Base-by-base conservation (phyloP, 2,329 filamentous ascomycete genomes). In the Xylaria sp. region DNA sequence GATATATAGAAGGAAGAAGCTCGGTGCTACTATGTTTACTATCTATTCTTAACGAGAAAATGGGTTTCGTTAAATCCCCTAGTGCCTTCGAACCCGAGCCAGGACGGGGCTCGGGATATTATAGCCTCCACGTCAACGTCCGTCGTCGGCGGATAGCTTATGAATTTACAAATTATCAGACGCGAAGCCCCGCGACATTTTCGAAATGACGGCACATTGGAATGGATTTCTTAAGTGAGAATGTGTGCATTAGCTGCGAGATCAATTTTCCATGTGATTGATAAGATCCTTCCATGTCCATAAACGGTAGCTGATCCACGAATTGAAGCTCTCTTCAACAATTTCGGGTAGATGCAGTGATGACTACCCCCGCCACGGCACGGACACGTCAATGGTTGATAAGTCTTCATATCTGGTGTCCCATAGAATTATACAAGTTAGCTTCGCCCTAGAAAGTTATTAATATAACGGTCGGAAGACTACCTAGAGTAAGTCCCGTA, bases 1-100 rank as follows among this genome's bases (percentile, higher is more conserved):
- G 37, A 15, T 39, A 15, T 41, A 23, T 25, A 46, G 37, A 18
- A 41, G 5, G 37, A 46, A 48, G 39, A 34, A 20, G 25, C 23
- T 34, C 37, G 37, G 50, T 48, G 7, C 23, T 46, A 50, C 57
- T 57, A 56, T 7, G 51, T 46, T 37, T 25, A 28, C 34, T 46
- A 7, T 31, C 60, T 63, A 63, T 63, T 63, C 50, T 48, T 63
- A 20, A 56, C 50, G 18, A 46, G 8, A 8, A 15, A 8, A 50
- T 25, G 46, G 58, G 50, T 20, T 55, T 61, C 46, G 12, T 23
- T 44, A 23, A 25, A 20, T 18, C 31, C 60, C 15, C 23, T n/a
- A 31, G 15, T 37, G 15, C n/a, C 31, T 3, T 23, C 37, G 37
- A 15, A 4, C 12, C 37, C 20, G 55, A 44, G 9, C 28, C 18